Base-by-base conservation (phyloP, 345 rosid genomes). In the Eutrema japonicum region DNA sequence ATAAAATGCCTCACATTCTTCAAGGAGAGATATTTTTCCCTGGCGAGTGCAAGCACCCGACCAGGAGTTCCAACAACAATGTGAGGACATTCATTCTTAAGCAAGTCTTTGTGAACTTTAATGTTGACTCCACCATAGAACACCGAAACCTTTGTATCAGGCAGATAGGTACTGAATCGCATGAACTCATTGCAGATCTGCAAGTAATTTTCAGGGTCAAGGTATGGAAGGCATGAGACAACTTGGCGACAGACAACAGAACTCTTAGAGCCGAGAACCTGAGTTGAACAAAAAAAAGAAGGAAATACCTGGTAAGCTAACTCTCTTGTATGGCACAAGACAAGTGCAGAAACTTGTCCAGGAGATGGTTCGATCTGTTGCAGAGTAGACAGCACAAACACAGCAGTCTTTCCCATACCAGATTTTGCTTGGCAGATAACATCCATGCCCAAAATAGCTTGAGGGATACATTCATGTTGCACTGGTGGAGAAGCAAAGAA, bases 1-100 rank as follows among this genome's bases (percentile, higher is more conserved):
- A 96, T 96, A 76, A 96, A 96, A 82, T 96, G 99, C 85, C 99
- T 90, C 77, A 90, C 99, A 81, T 96, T 96, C 87, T 96, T 95
- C 82, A 96, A 84, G 12, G 97, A 88, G 59, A 96, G 99, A 52
- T 92, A 96, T 70, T 96, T 92, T 30, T 96, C 99, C 78, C 96
- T 87, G 4, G 96, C 79, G 30, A 96, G 81, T 27, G 96, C 98
- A 68, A 96, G 83, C 58, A 96, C 92, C 35, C 99, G 85, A 46
- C 98, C 98, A 68, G 97, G 99, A 10, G 99, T 96, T 12, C 99
- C 99, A 55, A 96, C 99, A 76, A 91, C 99, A 72, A 96, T 86
- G 71, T 96, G 98, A 40, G 99, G 98, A 70, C 99, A 96, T 76
- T 96, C 99, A 85, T 92, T 96, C 82, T 96, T 96, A 72, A 96